Conservation (phyloP, 2,329 filamentous ascomycete genomes). For the Cytospora chrysosperma region DNA sequence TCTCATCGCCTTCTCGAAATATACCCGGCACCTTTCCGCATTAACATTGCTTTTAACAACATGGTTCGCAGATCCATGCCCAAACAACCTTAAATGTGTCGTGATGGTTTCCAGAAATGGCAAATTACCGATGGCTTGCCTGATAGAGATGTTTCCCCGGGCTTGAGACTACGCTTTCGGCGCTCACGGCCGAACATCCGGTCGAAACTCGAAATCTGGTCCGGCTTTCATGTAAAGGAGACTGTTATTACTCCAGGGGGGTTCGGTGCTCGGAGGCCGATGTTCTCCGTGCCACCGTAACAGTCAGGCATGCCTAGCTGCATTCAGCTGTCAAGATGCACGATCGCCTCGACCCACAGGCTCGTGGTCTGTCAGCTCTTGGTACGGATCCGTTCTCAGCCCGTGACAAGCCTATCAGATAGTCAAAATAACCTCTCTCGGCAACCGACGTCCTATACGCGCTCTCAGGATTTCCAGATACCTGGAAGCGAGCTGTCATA, state of each 20-base stretch:
- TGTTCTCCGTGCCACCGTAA: not conserved
- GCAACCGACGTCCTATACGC: not conserved
- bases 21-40: not conserved
- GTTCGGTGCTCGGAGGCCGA: not conserved
- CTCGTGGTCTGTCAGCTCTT: not conserved
- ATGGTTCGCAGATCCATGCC: not conserved
- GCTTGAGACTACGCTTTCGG: constrained; percentile 2
- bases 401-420: not conserved
- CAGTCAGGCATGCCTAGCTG: not conserved
- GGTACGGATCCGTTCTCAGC: too few relatives aligned
- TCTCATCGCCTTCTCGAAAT: not conserved
- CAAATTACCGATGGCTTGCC: constrained; percentile 3
- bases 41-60: not conserved
- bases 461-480: not conserved
- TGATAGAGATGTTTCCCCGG: not conserved
- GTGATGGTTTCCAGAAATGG: not conserved
- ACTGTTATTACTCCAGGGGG: not conserved
- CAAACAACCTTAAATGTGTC: not conserved
- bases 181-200: constrained; percentile 5
- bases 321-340: constrained; percentile 9
- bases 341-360: not conserved
- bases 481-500: not conserved
- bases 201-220: not conserved
- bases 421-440: not conserved
- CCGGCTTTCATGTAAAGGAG: not conserved